Evolutionary conservation across 495 filamentous ascomycete species (phyloP).

Genomic region (Xylaria palmicola): DNA sequence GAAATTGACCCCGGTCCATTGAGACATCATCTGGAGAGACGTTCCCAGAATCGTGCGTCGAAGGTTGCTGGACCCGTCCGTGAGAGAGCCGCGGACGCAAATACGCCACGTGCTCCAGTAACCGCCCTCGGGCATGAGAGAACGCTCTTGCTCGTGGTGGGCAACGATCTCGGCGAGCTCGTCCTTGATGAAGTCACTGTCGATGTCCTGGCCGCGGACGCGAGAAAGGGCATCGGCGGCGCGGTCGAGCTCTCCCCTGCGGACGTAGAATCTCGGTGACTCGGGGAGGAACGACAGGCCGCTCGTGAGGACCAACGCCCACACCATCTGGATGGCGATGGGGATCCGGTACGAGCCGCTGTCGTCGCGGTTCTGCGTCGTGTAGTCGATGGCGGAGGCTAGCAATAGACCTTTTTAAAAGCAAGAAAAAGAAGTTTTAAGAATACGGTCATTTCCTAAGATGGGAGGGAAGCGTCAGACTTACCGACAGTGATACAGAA

Average conservation of each 20-base stretch:
- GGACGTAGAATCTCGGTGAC: slow-evolving; percentile 80
- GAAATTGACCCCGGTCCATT: slow-evolving; percentile 79
- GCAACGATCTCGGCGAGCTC: slow-evolving; percentile 81
- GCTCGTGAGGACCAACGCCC: slow-evolving; percentile 63
- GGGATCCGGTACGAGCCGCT: slow-evolving; percentile 71
- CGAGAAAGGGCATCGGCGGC: slow-evolving; percentile 62
- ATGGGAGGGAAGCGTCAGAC: not conserved
- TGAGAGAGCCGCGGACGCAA: slow-evolving; percentile 62
- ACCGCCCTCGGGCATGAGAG: slow-evolving; percentile 58
- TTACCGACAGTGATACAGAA: slow-evolving; percentile 73
- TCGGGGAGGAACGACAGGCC: slow-evolving; percentile 68
- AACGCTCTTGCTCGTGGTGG: slow-evolving; percentile 77
- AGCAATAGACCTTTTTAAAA: slow-evolving; percentile 57
- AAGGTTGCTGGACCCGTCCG: slow-evolving; percentile 56
- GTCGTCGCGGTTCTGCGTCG: slow-evolving; percentile 58
- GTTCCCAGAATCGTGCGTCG: slow-evolving; percentile 76
- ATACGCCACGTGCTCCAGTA: slow-evolving; percentile 68
- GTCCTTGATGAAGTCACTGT: slow-evolving; percentile 62
- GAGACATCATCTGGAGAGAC: slow-evolving; percentile 67
- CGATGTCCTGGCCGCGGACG: slow-evolving; percentile 65
- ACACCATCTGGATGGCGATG: slow-evolving; percentile 66
- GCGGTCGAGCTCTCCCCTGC: slow-evolving; percentile 61
- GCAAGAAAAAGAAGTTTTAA: not conserved
- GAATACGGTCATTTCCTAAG: not conserved
- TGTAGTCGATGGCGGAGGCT: slow-evolving; percentile 71